Evolutionary conservation across 352 stramenopile species (phyloP), one percentile per base, ranked within the genome.

Genomic region (Globisporangium uncinulatum): DNA sequence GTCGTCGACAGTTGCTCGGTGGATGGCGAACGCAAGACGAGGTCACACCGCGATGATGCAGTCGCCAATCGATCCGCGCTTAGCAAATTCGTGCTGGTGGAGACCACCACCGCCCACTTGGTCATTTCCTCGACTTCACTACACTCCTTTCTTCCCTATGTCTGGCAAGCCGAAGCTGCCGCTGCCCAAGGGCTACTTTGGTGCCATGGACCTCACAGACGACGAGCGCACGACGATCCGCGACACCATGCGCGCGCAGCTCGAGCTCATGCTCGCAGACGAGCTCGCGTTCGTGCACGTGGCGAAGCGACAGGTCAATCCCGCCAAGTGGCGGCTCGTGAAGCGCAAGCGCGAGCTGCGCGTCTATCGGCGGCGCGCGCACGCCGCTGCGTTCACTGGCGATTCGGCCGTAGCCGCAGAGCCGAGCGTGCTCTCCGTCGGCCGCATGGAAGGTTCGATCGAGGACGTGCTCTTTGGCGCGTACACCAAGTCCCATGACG

Each of bases 251-350:
- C 58, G 39, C 21, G 49, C 51, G 31, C 66, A 66, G 32, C 62
- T 79, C 29, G 63, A 53, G 19, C 53, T 61, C 3, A 54, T 74
- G 46, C 54, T 79, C 7, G 61, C 57, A 0, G 70, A 78, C 15
- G 73, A 83, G 47, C 20, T 66, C 9, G 59, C 52, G 24, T 67
- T 66, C 46, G 47, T 44, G 0, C 47, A 69, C 37, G 59, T 63
- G 15, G 48, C 70, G 17, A 57, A 68, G 11, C 70, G 67, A 5
- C 14, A 67, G 15, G 55, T 83, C n/a, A 63, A 76, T 44, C n/a
- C 53, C n/a, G 51, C 46, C 13, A 63, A 84, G 46, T 88, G 78
- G 78, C 76, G 74, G 52, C 59, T 75, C 29, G 69, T 83, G 20
- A 67, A 66, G n/a, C 59, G 66, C 34, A 63, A 77, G 0, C 52